These are phyloP conservation scores for Gossypium sturtianum DNA, from an alignment of 345 rosid genomes.

Conservation along the genomic window DNA sequence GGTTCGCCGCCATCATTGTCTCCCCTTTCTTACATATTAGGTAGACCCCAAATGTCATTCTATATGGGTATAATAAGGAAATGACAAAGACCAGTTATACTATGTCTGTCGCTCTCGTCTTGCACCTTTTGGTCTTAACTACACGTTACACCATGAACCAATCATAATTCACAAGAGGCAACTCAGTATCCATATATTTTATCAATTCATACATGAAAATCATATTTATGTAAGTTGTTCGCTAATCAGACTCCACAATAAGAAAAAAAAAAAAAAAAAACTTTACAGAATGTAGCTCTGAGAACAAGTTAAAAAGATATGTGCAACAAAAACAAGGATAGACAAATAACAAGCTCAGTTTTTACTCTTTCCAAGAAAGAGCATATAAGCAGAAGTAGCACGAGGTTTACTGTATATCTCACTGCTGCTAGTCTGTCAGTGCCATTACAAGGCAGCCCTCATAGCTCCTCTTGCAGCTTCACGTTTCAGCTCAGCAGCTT, in stretches of 20 bases:
- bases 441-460: conserved; percentile 60
- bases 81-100: not conserved
- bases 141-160: not conserved
- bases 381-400: conserved; percentile 9
- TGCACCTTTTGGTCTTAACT: not conserved
- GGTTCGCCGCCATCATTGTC: not conserved
- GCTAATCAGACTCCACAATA: not conserved
- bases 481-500: conserved; percentile 54
- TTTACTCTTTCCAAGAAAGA: not conserved
- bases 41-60: not conserved
- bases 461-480: conserved; percentile 56
- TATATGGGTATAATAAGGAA: not conserved
- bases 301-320: conserved; percentile 5
- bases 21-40: not conserved
- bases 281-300: conserved; percentile 8
- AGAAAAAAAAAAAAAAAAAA: not conserved
- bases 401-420: not conserved
- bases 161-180: not conserved
- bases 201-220: conserved; percentile 9
- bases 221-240: not conserved
- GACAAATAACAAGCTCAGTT: not conserved
- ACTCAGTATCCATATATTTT: not conserved
- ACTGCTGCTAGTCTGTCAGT: not conserved
- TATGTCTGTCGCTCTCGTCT: not conserved
- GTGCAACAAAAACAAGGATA: not conserved